Percentiles rank a stretch among this genome's conserved stretches.
These are phyloP conservation scores for Teratosphaeria destructans DNA, from an alignment of 2,329 filamentous ascomycete species.

Conservation along the genomic window DNA sequence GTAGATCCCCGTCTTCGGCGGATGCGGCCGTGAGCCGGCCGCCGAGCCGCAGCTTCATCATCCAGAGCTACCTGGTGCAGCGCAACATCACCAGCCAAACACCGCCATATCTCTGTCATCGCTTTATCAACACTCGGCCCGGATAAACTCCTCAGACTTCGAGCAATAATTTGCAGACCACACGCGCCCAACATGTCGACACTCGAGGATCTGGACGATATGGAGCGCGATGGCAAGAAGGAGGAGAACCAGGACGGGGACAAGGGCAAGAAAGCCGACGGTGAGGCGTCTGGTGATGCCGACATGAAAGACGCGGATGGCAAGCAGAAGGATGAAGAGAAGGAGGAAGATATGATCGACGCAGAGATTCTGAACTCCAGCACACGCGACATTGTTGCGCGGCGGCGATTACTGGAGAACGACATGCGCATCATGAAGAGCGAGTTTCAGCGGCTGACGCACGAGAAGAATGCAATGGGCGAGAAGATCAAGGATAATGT, in stretches of 20 bases:
- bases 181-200: conserved; percentile 60
- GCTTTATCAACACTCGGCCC: neutral
- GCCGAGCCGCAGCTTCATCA: neutral
- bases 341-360: conserved; percentile 65
- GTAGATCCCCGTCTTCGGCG: neutral
- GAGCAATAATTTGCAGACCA: neutral
- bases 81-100: neutral
- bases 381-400: conserved; percentile 88
- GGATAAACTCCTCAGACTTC: no score
- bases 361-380: conserved; percentile 86
- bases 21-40: neutral
- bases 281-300: conserved; percentile 52
- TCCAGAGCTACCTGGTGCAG: neutral
- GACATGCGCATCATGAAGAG: conserved; percentile 98
- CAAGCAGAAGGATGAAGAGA: conserved; percentile 47
- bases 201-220: conserved; percentile 81
- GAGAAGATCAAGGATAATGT: conserved; percentile 99
- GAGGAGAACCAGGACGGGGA: conserved; percentile 40
- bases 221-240: conserved; percentile 70
- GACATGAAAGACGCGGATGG: conserved; percentile 79
- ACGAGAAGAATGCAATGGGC: conserved; percentile 91
- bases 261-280: conserved; percentile 47
- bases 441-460: conserved; percentile 84
- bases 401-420: conserved; percentile 88
- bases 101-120: neutral